Evolutionary conservation across 345 rosid genomes (phyloP).

Genomic region (Citrus inodora): DNA sequence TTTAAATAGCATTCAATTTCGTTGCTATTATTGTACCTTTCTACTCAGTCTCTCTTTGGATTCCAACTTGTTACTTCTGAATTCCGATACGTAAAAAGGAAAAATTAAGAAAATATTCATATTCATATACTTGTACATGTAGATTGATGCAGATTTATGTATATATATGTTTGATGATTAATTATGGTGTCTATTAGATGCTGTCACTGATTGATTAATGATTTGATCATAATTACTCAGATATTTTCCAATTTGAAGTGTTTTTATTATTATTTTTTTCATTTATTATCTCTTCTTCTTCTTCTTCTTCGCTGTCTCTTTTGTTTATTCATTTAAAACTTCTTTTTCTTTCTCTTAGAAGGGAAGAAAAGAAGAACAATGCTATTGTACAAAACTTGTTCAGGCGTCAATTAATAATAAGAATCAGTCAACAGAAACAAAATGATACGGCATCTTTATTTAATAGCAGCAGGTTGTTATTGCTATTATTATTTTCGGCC

Average conservation of each 20-base stretch:
- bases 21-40: background rate
- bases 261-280: too few species aligned
- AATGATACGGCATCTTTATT: background rate
- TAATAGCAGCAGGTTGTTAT: background rate
- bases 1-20: background rate
- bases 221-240: background rate
- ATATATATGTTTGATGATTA: too few species aligned
- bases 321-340: background rate
- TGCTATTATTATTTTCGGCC: background rate
- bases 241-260: too few species aligned
- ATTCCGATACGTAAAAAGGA: background rate
- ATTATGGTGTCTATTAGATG: too few species aligned
- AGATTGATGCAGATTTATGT: too few species aligned
- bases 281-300: too few species aligned
- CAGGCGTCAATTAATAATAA: background rate
- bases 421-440: background rate
- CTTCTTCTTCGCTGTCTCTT: background rate
- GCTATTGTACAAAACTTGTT: background rate
- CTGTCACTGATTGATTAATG: too few species aligned
- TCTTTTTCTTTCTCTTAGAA: background rate
- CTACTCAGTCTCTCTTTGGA: background rate
- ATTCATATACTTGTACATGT: too few species aligned
- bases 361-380: background rate
- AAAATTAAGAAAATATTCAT: background rate
- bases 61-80: background rate